Percentiles rank a stretch among this genome's conserved stretches.
Evolutionary conservation across 768 basidiomycete species (phyloP).

Genomic region (Sarcodon sp.): DNA sequence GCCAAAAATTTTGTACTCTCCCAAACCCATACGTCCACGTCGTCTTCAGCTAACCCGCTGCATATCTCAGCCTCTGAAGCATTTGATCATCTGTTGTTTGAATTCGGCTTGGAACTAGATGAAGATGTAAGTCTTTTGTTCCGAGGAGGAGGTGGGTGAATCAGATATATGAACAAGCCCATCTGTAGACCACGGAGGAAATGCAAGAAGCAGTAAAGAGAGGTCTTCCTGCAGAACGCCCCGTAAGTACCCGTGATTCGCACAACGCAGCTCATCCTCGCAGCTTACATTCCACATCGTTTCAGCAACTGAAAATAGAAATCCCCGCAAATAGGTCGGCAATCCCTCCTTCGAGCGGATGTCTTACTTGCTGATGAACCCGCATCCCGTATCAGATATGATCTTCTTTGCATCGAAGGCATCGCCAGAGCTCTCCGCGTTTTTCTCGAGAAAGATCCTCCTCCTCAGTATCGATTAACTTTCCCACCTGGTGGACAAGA

Average conservation of each 20-base stretch:
- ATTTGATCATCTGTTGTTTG: conserved; percentile 92
- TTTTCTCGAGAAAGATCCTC: conserved; percentile 59
- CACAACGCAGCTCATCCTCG: not conserved
- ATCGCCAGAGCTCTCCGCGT: conserved; percentile 76
- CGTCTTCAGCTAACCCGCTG: conserved; percentile 8
- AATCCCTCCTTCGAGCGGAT: not conserved
- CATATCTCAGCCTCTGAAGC: conserved; percentile 67
- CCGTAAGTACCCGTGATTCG: conserved; percentile 30
- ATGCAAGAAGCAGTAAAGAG: conserved; percentile 75
- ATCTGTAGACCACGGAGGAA: conserved; percentile 70
- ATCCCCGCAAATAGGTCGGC: conserved; percentile 88
- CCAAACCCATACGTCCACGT: conserved; percentile 5
- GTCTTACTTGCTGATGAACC: not conserved
- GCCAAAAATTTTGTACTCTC: conserved; percentile 62
- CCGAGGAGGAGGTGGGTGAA: not conserved
- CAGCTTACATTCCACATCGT: conserved; percentile 5
- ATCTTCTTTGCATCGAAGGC: conserved; percentile 94
- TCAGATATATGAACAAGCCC: not conserved
- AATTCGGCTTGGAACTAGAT: conserved; percentile 95
- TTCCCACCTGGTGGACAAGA: conserved; percentile 58
- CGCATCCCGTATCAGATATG: conserved; percentile 51
- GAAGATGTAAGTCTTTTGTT: conserved; percentile 68
- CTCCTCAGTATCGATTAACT: conserved; percentile 65
- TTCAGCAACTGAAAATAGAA: conserved; percentile 95
- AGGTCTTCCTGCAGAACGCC: conserved; percentile 75